Percentiles rank a stretch among this genome's conserved stretches.
phyloP scores from a whole-genome alignment of 345 rosid genomes.

The Dipteronia dyeriana region DNA sequence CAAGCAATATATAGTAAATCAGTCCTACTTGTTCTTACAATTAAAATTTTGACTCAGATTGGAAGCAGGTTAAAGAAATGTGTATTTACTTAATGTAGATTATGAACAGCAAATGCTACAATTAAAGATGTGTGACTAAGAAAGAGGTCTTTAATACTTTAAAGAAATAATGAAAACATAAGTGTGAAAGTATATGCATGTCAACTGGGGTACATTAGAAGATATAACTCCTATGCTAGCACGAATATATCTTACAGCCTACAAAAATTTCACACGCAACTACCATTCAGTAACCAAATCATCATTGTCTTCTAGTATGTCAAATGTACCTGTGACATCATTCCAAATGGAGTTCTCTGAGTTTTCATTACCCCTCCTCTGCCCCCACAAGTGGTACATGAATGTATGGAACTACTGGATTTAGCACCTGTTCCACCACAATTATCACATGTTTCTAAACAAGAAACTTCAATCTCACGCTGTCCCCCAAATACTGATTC shows the following conservation, averaged over 20 bases:
- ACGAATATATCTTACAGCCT: background rate
- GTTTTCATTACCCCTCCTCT: constrained; percentile 72
- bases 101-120: background rate
- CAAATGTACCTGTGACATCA: constrained; percentile 74
- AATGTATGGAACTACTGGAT: constrained; percentile 53
- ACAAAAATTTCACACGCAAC: background rate
- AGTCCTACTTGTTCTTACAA: background rate
- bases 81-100: background rate
- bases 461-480: constrained; percentile 63
- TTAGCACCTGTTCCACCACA: constrained; percentile 92
- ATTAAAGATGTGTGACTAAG: background rate
- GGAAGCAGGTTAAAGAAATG: background rate
- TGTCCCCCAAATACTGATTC: constrained; percentile 85
- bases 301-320: constrained; percentile 12
- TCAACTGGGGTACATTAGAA: background rate
- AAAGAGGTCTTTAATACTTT: background rate
- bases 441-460: constrained; percentile 62
- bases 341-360: constrained; percentile 87
- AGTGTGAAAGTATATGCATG: background rate
- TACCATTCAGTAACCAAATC: constrained; percentile 13
- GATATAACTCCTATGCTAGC: background rate
- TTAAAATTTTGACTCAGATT: background rate
- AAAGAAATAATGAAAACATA: background rate
- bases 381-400: constrained; percentile 76
- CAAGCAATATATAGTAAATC: background rate